Conservation (phyloP, 345 rosid genomes). For the Luvunga scandens region DNA sequence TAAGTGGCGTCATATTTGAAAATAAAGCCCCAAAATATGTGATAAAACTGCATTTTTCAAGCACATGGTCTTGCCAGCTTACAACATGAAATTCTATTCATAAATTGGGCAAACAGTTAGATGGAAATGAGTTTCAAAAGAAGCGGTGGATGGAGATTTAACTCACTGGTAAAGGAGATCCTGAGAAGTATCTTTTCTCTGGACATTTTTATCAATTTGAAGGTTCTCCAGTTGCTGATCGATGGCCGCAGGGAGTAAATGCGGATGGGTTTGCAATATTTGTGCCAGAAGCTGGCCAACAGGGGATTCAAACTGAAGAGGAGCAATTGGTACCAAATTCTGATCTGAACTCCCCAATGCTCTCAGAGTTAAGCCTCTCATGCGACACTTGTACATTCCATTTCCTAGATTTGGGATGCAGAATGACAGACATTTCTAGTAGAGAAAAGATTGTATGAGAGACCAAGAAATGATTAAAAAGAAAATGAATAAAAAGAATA, state of each 20-base stretch:
- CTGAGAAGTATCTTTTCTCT: constrained; percentile 35
- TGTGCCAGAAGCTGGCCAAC: constrained; percentile 79
- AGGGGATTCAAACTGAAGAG: constrained; percentile 74
- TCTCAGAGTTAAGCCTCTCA: constrained; percentile 49
- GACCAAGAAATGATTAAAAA: not conserved
- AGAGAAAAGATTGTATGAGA: constrained; percentile 21
- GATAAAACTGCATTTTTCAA: not conserved
- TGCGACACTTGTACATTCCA: constrained; percentile 33
- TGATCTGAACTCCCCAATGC: constrained; percentile 54
- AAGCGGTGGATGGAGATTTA: not conserved
- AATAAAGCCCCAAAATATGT: not conserved
- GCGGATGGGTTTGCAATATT: constrained; percentile 81
- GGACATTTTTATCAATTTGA: constrained; percentile 52
- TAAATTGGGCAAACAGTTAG: not conserved
- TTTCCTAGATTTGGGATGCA: constrained; percentile 48
- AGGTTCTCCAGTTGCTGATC: constrained; percentile 91
- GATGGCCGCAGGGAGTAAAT: constrained; percentile 71
- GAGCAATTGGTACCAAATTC: constrained; percentile 57
- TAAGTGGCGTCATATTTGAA: not conserved
- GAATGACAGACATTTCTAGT: constrained; percentile 52
- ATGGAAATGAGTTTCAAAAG: not conserved
- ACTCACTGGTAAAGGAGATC: constrained; percentile 78
- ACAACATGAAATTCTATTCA: not conserved
- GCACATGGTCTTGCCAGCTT: not conserved
- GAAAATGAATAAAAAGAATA: not conserved